Base-by-base conservation (phyloP, 192 early-diverging fungal genomes). In the Helicostylum pulchrum region DNA sequence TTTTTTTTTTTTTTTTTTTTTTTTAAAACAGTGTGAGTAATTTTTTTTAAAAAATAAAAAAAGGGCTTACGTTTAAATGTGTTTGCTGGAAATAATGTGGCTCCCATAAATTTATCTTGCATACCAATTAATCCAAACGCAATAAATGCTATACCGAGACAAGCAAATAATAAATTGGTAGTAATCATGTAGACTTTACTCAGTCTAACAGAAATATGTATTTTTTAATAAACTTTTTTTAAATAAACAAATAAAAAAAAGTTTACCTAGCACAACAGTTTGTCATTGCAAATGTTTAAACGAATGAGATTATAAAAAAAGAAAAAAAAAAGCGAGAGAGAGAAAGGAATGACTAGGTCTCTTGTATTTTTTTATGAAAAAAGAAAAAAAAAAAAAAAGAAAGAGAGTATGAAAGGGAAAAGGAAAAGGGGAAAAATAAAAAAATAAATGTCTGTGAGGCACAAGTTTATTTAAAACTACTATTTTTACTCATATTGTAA, bases 131-230 rank as follows among this genome's bases (percentile, higher is more conserved):
- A 20, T 17, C 68, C 62, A 44, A 64, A 64, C n/a, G 56, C 56
- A n/a, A 70, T 46, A 30, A 70, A 70, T 2, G 59, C 62, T 14
- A 63, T 26, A 32, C 68, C 68, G 32, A 70, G 59, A 31, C 61
- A 56, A 31, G 62, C 61, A 50, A 70, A 64, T 15, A 70, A 51
- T 19, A 63, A 17, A 30, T 70, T 70, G 53, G 62, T 64, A 8
- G 62, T 70, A 54, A 70, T 58, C 39, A 70, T 64, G 17, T 70
- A 70, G 17, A 53, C 39, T 63, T 70, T 70, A 51, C 68, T 70
- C 39, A 70, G 53, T 52, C 68, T 70, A 64, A 14, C 15, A 44
- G 19, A 14, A 58, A 44, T 20, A 32, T 44, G 20, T 58, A 44
- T 36, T 44, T 21, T 36, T 7, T 44, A 17, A 15, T 15, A 23